phyloP scores from a whole-genome alignment of 768 basidiomycete species.

The Rubroboletus pulcherrimus region DNA sequence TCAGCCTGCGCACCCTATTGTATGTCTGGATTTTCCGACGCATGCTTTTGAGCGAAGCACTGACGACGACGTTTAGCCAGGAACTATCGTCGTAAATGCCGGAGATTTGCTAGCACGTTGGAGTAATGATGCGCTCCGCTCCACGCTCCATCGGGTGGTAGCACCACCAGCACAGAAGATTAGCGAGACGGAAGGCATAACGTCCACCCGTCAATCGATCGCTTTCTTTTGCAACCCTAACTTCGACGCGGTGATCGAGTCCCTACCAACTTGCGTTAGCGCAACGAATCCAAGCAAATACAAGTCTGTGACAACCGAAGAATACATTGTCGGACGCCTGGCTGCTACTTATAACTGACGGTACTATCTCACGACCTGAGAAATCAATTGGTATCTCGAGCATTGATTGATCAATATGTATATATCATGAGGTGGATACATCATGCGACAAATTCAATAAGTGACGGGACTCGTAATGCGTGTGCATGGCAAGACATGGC shows the following conservation, averaged over 20 bases:
- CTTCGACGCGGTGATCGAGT: constrained; percentile 59
- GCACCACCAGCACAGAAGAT: constrained; percentile 55
- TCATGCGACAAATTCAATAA: constrained; percentile 18
- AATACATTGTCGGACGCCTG: constrained; percentile 73
- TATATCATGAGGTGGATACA: constrained; percentile 14
- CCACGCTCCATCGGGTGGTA: constrained; percentile 81
- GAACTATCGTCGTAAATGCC: constrained; percentile 78
- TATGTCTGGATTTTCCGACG: constrained; percentile 34
- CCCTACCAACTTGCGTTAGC: constrained; percentile 57
- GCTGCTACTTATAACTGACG: constrained; percentile 51
- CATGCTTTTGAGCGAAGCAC: neutral
- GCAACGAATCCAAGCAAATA: constrained; percentile 57
- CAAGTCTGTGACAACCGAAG: constrained; percentile 64
- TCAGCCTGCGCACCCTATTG: constrained; percentile 72
- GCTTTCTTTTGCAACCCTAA: constrained; percentile 90
- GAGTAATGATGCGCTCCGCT: constrained; percentile 77
- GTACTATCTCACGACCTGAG: neutral
- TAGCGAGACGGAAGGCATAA: constrained; percentile 49
- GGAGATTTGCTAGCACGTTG: constrained; percentile 79
- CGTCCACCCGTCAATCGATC: constrained; percentile 70
- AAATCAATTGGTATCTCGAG: constrained; percentile 1
- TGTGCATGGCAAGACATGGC: constrained; percentile 12
- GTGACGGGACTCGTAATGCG: constrained; percentile 17
- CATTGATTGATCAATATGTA: constrained; percentile 7
- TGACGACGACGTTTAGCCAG: constrained; percentile 46